Evolutionary conservation across 257 asterid genomes (phyloP).

Genomic region (Ballota nigra): DNA sequence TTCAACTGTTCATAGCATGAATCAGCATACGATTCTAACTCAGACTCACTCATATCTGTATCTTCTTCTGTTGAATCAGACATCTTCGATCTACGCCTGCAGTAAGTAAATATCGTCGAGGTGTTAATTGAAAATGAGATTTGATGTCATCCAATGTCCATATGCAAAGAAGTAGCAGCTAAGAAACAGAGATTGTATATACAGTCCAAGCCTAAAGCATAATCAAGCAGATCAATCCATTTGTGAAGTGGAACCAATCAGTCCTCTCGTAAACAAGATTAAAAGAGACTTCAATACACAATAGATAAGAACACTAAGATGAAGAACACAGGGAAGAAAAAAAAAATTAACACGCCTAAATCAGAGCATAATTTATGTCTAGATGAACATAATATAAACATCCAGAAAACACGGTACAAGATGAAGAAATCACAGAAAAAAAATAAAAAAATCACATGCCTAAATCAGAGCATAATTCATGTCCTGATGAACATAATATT

Average conservation of each 20-base stretch:
- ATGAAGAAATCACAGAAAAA: background rate
- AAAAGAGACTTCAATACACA: background rate
- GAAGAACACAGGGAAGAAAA: background rate
- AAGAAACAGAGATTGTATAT: background rate
- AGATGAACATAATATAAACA: background rate
- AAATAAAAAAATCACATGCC: no score
- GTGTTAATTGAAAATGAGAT: background rate
- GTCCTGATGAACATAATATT: background rate
- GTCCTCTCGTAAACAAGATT: background rate
- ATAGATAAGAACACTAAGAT: background rate
- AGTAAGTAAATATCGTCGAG: background rate
- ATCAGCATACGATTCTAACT: constrained; percentile 37
- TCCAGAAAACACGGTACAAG: background rate
- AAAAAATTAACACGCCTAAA: background rate
- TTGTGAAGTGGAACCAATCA: background rate
- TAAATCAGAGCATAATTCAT: background rate
- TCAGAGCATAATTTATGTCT: background rate
- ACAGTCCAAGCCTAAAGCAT: background rate
- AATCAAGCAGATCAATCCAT: background rate
- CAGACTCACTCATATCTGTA: constrained; percentile 41
- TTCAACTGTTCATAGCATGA: constrained; percentile 36
- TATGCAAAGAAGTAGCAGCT: background rate
- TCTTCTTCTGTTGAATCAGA: constrained; percentile 31
- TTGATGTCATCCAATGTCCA: background rate
- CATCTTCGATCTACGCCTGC: constrained; percentile 32